Evolutionary conservation across 1,284 basidiomycete genomes (phyloP).

Genomic region (Pseudozyma tsukubaensis): DNA sequence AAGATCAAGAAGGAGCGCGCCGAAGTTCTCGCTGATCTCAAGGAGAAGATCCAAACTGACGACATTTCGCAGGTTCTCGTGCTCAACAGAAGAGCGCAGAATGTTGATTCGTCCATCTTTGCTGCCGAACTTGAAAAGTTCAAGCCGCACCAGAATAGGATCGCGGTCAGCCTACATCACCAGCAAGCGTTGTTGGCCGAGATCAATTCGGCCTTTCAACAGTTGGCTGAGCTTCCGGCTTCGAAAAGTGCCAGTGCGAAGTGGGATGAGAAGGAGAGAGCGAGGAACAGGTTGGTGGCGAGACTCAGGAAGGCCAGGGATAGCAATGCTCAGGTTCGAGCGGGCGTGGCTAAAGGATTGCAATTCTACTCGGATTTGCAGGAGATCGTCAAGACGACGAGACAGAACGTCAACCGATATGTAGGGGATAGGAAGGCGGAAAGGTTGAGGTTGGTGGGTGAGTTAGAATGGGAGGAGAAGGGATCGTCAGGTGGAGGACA

Average conservation of each 20-base stretch:
- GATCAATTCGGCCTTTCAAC: slow-evolving; percentile 39
- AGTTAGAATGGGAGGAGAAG: slow-evolving; percentile 79
- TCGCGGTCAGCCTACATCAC: slow-evolving; percentile 80
- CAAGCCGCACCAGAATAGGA: slow-evolving; percentile 84
- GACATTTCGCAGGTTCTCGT: slow-evolving; percentile 95
- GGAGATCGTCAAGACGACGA: slow-evolving; percentile 76
- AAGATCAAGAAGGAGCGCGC: slow-evolving; percentile 75
- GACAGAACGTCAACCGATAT: slow-evolving; percentile 76
- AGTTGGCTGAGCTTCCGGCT: slow-evolving; percentile 36
- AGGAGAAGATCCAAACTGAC: slow-evolving; percentile 95
- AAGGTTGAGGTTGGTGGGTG: slow-evolving; percentile 76
- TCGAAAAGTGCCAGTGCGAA: slow-evolving; percentile 76
- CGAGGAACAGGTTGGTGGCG: slow-evolving; percentile 79
- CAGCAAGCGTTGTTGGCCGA: slow-evolving; percentile 76
- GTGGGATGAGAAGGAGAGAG: slow-evolving; percentile 79
- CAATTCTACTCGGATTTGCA: slow-evolving; percentile 88
- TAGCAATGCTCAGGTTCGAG: slow-evolving; percentile 84
- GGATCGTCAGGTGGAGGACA: slow-evolving; percentile 11
- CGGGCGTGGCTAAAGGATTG: slow-evolving; percentile 85
- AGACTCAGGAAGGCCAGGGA: slow-evolving; percentile 82
- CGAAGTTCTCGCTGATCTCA: slow-evolving; percentile 89
- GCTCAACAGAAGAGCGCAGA: slow-evolving; percentile 85
- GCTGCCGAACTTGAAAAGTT: slow-evolving; percentile 95
- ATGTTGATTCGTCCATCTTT: slow-evolving; percentile 87
- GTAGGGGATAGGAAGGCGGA: slow-evolving; percentile 78